Percentiles rank a stretch among this genome's conserved stretches.
Conservation (phyloP, 352 stramenopile genomes). For the Stephanocyclus meneghinianus region DNA sequence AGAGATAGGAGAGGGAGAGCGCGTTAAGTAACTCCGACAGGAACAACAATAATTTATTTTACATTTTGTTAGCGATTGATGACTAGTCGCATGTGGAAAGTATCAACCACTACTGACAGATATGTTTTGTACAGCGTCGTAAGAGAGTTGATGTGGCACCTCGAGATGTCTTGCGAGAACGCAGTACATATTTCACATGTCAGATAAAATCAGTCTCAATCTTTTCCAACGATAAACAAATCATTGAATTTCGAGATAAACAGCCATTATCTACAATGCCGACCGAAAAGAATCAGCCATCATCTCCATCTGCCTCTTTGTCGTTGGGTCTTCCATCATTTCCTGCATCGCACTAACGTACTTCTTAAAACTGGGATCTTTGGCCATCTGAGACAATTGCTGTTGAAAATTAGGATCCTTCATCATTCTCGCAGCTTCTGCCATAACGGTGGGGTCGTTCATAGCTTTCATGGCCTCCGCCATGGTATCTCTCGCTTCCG, state of each 20-base stretch:
- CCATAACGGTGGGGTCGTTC: constrained; percentile 75
- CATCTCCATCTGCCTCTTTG: constrained; percentile 74
- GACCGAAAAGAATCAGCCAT: constrained; percentile 62
- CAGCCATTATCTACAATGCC: constrained; percentile 41
- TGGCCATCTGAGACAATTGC: constrained; percentile 75
- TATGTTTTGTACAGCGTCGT: too few species aligned
- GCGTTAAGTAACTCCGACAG: too few species aligned
- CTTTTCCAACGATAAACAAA: neutral
- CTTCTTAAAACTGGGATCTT: constrained; percentile 78
- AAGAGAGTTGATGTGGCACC: too few species aligned
- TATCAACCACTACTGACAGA: too few species aligned
- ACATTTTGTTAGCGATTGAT: too few species aligned
- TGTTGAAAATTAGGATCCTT: constrained; percentile 79
- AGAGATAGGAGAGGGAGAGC: too few species aligned
- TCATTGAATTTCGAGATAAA: neutral
- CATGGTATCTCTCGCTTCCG: constrained; percentile 65
- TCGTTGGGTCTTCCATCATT: constrained; percentile 80
- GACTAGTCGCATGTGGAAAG: too few species aligned
- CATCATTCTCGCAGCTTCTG: constrained; percentile 76
- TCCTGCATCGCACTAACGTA: constrained; percentile 81
- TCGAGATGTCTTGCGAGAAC: neutral
- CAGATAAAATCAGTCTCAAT: constrained; percentile 6
- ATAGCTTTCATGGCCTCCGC: constrained; percentile 77
- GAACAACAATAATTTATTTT: too few species aligned
- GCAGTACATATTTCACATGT: neutral